Base-by-base conservation (phyloP, 768 basidiomycete species). In the Pulveroboletus sp. region DNA sequence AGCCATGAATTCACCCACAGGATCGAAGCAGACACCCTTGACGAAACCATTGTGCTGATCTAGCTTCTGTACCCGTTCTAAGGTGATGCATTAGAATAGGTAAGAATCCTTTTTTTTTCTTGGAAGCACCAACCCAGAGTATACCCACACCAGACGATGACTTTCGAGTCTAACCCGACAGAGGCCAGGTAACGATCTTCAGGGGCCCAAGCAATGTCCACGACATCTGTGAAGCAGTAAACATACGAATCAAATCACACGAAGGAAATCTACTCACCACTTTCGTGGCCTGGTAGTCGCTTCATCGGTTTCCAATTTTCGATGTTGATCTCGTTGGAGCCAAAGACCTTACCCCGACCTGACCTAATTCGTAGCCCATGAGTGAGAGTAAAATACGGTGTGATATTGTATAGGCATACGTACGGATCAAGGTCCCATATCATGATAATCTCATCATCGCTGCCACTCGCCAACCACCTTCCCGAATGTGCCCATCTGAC, bases 21-120 rank as follows among this genome's bases (percentile, higher is more conserved):
- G 96, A 71, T 99, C 96, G 85, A 95, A 99, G 63, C 92, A 94
- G 43, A 99, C 91, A 51, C 96, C 96, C 70, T 99, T 98, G 60
- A 99, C 94, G 67, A 97, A 97, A 3, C 93, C 95, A 61, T 91
- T 85, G 63, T 98, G 96, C 50, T 82, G 82, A 51, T 90, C 89
- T 6, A 99, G 78, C 66, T 86, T 90, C 35, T 80, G 76, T 49
- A 97, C 66, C 11, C 88, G 85, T 58, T 94, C 94, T 96, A 62
- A 0, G 8, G 6, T 0, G 11, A 36, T 17, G 10, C 8, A 17
- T 54, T 26, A 51, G 48, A 21, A 47, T 32, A 18, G 12, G 21
- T 17, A 38, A 17, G 8, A 21, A 35, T 27, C n/a, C n/a, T n/a
- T n/a, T n/a, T n/a, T n/a, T n/a, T n/a, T n/a, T n/a, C n/a, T n/a